phyloP scores from a whole-genome alignment of 73 alveolate species.

The Paramecium tetraurelia region DNA sequence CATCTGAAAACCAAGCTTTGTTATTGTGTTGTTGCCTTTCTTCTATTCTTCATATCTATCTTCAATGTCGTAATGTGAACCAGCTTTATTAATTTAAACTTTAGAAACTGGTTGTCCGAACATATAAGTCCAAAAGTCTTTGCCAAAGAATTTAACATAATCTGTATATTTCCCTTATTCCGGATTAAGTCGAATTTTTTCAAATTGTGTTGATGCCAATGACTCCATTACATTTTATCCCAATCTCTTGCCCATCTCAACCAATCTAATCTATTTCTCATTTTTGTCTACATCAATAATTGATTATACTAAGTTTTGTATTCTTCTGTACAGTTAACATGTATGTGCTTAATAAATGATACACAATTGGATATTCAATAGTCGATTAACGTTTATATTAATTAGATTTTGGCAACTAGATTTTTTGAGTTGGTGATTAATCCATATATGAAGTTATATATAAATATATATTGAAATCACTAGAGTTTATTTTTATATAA shows the following conservation, averaged over 20 bases:
- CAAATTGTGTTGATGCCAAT: not conserved
- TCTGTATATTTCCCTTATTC: not conserved
- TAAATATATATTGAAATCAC: not conserved
- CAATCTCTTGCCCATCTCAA: conserved; percentile 9
- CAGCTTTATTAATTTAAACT: not conserved
- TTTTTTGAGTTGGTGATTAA: not conserved
- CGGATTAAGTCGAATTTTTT: not conserved
- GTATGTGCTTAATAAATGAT: not conserved
- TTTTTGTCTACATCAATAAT: not conserved
- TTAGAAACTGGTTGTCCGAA: not conserved
- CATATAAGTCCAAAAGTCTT: conserved; percentile 10
- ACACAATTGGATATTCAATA: not conserved
- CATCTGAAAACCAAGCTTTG: conserved; percentile 11
- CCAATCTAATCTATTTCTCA: not conserved
- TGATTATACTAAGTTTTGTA: not conserved
- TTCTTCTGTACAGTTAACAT: not conserved
- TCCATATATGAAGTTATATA: not conserved
- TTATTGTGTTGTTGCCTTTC: not conserved
- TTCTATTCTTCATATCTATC: not conserved
- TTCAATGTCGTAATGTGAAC: not conserved
- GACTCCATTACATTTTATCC: not conserved
- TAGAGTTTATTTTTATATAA: not conserved
- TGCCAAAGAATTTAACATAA: not conserved
- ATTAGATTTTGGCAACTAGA: not conserved
- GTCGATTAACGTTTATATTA: not conserved